Base-by-base conservation (phyloP, 768 basidiomycete species). In the Suillus subalutaceus region DNA sequence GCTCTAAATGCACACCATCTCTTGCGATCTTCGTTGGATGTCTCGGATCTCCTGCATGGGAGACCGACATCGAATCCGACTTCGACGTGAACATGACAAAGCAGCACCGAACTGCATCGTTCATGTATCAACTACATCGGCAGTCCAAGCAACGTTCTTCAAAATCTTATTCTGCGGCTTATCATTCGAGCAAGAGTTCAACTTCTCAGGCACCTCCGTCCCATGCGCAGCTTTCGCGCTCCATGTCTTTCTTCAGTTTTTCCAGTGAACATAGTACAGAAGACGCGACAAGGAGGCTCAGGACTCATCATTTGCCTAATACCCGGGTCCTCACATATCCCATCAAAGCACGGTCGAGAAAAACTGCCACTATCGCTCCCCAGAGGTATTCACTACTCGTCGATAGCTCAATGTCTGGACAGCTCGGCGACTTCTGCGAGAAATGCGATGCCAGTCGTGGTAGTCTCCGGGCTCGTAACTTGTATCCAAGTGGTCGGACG, bases 31-130 rank as follows among this genome's bases (percentile, higher is more conserved):
- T 74, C 55, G 68, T 77, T 15, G 77, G 76, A 8, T 78, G 68
- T 59, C 67, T 77, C 16, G 76, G 76, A 37, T 78, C 77, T 15
- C 76, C 76, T 37, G 20, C 65, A n/a, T 78, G 77, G 75, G 76
- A 77, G 65, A 74, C 72, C 2, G 62, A 38, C 15, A 55, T 71
- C 46, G 63, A 63, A n/a, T 67, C 72, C 18, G 68, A 63, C 18
- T 40, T 74, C 53, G 61, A 67, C 62, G 48, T 38, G 2, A 59
- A 62, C 16, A 12, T 59, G 38, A 67, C 69, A 66, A 63, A 35
- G 30, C 67, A 53, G 44, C 48, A 40, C 15, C 64, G 46, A 32
- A 46, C 48, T 32, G 57, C 67, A 48, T 66, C 65, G 0, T 67
- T 66, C 30, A 59, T 20, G 50, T 65, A 71, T 62, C 68, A 37